These are phyloP conservation scores for Aspergillus carlsbadensis DNA, from an alignment of 495 filamentous ascomycete genomes.

Conservation along the genomic window DNA sequence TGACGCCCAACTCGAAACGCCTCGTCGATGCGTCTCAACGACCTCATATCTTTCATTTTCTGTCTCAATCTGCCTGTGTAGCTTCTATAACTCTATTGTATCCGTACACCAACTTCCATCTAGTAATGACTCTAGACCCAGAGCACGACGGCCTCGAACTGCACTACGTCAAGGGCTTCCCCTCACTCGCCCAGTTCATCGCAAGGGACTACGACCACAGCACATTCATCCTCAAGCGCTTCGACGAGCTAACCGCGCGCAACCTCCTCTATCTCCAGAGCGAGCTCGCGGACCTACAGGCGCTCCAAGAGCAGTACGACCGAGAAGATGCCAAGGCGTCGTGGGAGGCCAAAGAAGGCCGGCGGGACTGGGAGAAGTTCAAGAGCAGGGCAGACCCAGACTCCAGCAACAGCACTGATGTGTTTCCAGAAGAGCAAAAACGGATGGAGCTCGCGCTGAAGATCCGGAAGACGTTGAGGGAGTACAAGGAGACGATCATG, in stretches of 20 bases:
- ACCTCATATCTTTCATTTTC: too few species aligned
- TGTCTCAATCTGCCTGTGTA: too few species aligned
- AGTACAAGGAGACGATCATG: neutral
- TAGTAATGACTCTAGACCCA: neutral
- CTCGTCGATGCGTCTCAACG: too few species aligned
- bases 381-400: neutral
- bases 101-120: too few species aligned
- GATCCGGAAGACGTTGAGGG: neutral
- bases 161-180: neutral
- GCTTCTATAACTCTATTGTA: too few species aligned
- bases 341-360: neutral
- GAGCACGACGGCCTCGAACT: neutral
- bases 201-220: neutral
- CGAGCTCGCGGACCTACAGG: neutral
- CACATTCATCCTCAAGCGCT: slow-evolving; percentile 1
- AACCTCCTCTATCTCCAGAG: slow-evolving; percentile 3
- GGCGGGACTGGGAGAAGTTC: neutral
- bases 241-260: neutral
- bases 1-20: too few species aligned
- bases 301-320: neutral
- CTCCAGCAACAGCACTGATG: neutral
- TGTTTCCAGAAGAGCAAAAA: neutral
- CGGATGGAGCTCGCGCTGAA: neutral
- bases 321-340: neutral
- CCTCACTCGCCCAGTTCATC: neutral